Percentiles rank a stretch among this genome's conserved stretches.
Evolutionary conservation across 331 rosid species (phyloP).

Genomic region (Quercus phellos): DNA sequence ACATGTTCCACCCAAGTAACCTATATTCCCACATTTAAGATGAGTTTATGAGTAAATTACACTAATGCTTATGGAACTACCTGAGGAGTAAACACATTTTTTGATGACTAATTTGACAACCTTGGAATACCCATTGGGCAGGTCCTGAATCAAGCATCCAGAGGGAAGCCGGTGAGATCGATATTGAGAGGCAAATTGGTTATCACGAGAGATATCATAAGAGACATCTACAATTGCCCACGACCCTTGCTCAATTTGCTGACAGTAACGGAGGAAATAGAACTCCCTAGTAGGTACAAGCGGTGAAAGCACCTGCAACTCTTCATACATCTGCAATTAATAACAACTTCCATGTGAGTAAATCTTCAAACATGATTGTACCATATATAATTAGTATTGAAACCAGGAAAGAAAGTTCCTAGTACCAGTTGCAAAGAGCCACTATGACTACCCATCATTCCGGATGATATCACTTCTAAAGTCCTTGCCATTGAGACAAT

Average conservation of each 20-base stretch:
- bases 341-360: neutral
- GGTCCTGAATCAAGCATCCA: constrained; percentile 84
- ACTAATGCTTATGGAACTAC: neutral
- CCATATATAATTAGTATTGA: neutral
- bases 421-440: constrained; percentile 74
- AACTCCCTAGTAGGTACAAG: constrained; percentile 81
- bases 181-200: constrained; percentile 50
- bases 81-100: neutral
- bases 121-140: constrained; percentile 96
- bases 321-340: constrained; percentile 65
- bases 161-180: constrained; percentile 71
- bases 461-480: constrained; percentile 72
- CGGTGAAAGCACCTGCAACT: constrained; percentile 79
- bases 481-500: constrained; percentile 75
- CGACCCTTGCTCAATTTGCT: constrained; percentile 74
- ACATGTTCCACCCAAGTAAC: constrained; percentile 93
- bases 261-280: constrained; percentile 73
- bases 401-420: constrained; percentile 10
- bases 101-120: constrained; percentile 20
- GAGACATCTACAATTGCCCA: constrained; percentile 88
- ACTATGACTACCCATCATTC: constrained; percentile 62
- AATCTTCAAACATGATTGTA: neutral
- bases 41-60: neutral
- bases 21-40: constrained; percentile 33
- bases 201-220: constrained; percentile 68